phyloP scores from a whole-genome alignment of 495 filamentous ascomycete genomes.

The Neurospora sp. region DNA sequence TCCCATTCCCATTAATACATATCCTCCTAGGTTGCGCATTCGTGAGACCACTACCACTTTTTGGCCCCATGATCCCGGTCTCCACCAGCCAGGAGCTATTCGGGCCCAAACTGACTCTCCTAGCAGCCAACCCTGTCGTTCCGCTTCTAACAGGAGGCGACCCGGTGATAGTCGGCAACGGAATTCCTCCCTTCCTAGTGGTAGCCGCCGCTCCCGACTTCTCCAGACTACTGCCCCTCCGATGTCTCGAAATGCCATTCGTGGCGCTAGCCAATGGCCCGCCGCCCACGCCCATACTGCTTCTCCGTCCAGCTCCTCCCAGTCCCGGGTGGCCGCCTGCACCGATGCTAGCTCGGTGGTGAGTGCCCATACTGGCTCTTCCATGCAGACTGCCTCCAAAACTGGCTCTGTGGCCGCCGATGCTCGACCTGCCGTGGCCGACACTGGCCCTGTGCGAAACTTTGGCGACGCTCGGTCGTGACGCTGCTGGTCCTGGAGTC shows the following conservation, averaged over 20 bases:
- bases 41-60: slow-evolving; percentile 21
- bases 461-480: not conserved
- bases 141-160: slow-evolving; percentile 23
- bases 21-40: slow-evolving; percentile 9
- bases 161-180: slow-evolving; percentile 33
- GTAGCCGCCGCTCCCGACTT: slow-evolving; percentile 19
- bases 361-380: not conserved
- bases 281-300: not conserved
- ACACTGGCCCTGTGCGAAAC: not conserved
- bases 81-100: not conserved
- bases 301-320: not conserved
- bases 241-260: slow-evolving; percentile 35
- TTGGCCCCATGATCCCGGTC: slow-evolving; percentile 26
- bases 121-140: slow-evolving; percentile 1
- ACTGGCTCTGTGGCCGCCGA: not conserved
- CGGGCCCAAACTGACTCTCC: not conserved
- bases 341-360: not conserved
- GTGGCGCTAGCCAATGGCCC: slow-evolving; percentile 28
- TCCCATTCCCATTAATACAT: not conserved
- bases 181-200: not conserved
- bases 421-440: not conserved
- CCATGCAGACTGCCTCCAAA: not conserved
- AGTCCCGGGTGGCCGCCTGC: not conserved
- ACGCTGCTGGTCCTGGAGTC: slow-evolving; percentile 7
- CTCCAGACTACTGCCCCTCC: slow-evolving; percentile 21